phyloP scores from a whole-genome alignment of 1,284 basidiomycete genomes.

The Dichomitus squalens region DNA sequence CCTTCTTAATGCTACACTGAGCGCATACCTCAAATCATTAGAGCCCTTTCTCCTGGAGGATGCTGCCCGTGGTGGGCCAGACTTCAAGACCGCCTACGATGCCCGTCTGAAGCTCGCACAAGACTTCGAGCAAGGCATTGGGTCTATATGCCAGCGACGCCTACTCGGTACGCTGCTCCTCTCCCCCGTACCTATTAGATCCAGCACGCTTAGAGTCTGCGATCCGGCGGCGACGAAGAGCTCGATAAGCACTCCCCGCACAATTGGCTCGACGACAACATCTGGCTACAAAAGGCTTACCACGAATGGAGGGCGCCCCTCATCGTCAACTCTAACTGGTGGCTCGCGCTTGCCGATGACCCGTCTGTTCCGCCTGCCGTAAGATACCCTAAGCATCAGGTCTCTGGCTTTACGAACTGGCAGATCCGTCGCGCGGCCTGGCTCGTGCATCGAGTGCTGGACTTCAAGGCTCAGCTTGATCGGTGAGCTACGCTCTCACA shows the following conservation, averaged over 20 bases:
- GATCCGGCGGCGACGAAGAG: constrained; percentile 46
- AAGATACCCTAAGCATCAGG: constrained; percentile 36
- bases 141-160: constrained; percentile 76
- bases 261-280: constrained; percentile 96
- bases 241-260: constrained; percentile 85
- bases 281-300: constrained; percentile 92
- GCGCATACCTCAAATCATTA: constrained; percentile 80
- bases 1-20: constrained; percentile 74
- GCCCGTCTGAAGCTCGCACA: constrained; percentile 67
- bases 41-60: constrained; percentile 82
- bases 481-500: constrained; percentile 43
- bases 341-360: constrained; percentile 85
- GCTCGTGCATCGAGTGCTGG: constrained; percentile 75
- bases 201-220: neutral
- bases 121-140: constrained; percentile 78
- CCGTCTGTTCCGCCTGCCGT: constrained; percentile 50
- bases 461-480: constrained; percentile 77
- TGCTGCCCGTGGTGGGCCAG: constrained; percentile 57
- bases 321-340: constrained; percentile 96
- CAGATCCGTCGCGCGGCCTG: constrained; percentile 88
- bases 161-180: constrained; percentile 62
- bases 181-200: neutral
- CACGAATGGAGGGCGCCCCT: constrained; percentile 89
- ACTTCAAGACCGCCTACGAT: constrained; percentile 59
- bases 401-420: constrained; percentile 71